Conservation (phyloP, 495 filamentous ascomycete genomes). For the Gamarada debralockiae region DNA sequence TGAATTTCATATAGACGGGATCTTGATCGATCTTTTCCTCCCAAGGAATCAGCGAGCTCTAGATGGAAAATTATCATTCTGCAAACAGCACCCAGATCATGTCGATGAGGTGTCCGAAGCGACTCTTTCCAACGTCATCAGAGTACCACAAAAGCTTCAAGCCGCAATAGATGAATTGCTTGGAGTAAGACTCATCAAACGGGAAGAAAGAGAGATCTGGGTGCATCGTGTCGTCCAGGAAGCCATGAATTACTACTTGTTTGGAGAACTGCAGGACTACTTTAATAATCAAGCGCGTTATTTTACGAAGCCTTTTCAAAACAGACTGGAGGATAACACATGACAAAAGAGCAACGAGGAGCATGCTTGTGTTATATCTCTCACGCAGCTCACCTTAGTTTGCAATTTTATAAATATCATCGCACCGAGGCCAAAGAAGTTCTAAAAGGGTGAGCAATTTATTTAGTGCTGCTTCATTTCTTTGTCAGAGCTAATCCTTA, state of each 20-base stretch:
- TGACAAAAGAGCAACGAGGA: slow-evolving; percentile 2
- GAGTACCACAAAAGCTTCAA: slow-evolving; percentile 8
- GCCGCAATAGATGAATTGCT: slow-evolving; percentile 14
- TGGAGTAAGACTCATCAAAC: slow-evolving; percentile 11
- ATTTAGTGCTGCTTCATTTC: neutral
- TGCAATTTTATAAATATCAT: neutral
- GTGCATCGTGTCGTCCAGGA: slow-evolving; percentile 16
- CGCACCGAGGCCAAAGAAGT: neutral
- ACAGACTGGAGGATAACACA: slow-evolving; percentile 4
- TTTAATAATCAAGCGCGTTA: slow-evolving; percentile 9
- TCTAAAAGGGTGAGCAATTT: slow-evolving; percentile 12
- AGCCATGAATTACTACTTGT: slow-evolving; percentile 14
- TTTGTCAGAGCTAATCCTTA: neutral
- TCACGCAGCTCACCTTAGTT: slow-evolving; percentile 14
- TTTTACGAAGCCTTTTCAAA: slow-evolving; percentile 19
- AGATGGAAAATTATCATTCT: slow-evolving; percentile 12
- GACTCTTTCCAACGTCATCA: slow-evolving; percentile 16
- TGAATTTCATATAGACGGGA: slow-evolving; percentile 8
- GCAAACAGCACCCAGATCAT: slow-evolving; percentile 12
- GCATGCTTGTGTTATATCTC: slow-evolving; percentile 11
- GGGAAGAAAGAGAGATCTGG: slow-evolving; percentile 10
- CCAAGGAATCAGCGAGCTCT: slow-evolving; percentile 10
- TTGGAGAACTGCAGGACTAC: slow-evolving; percentile 12
- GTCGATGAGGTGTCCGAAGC: neutral
- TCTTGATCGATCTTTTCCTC: slow-evolving; percentile 15